Base-by-base conservation (phyloP, 2,329 filamentous ascomycete species). In the Penicillium sp. region DNA sequence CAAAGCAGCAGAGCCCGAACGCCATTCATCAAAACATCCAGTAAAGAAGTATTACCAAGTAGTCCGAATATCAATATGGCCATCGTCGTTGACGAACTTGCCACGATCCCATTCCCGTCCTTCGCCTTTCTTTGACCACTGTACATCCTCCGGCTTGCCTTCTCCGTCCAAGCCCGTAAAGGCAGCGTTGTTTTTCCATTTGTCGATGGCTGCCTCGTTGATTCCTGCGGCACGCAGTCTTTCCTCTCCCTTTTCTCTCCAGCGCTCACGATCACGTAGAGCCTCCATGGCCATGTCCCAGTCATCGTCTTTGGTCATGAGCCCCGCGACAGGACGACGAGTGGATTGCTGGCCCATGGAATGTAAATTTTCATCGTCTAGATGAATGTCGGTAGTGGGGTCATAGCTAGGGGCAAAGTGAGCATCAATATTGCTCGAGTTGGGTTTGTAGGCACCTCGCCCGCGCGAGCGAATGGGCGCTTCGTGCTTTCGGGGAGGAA, bases 261-360 rank as follows among this genome's bases (percentile, higher is more conserved):
- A 91, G 61, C 86, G 86, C 61, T 90, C 84, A n/a, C 90, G 84
- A 68, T 96, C 91, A 36, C 88, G 83, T 52, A 90, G 79, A 4
- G 87, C 85, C 72, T 96, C 91, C 1, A 94, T 78, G 0, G 89
- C 85, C 63, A 90, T 84, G 41, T 90, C 88, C 91, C 91, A 96
- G 56, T 90, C 84, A 57, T 87, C 85, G 27, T 79, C 80, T 2
- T 74, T 76, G 1, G 76, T 74, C 57, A 81, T 79, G 44, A 75
- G 65, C 13, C 73, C 72, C 1, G 70, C 58, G 8, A 76, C 72
- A 13, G 69, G 69, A 11, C 72, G 70, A 23, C 68, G 77, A 70
- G 57, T 71, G 59, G 40, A 78, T 73, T 36, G 79, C 74, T 3
- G 87, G 72, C 62, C 89, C 84, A n/a, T 76, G 69, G 7, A 72